phyloP scores from a whole-genome alignment of 2,329 filamentous ascomycete species.

The Aureobasidium pullulans region DNA sequence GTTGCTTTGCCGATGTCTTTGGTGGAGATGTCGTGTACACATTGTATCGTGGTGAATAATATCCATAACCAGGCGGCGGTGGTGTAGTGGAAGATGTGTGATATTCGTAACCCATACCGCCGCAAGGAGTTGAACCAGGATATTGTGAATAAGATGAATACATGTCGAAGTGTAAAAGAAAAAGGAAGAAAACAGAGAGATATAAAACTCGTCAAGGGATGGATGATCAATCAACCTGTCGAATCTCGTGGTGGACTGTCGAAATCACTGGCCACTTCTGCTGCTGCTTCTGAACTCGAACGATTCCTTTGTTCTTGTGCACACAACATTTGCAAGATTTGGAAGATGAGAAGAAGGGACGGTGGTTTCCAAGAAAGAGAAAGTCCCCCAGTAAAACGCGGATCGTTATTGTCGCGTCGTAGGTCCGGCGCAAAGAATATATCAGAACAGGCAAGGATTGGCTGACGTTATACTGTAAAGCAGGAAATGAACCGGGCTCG shows the following conservation, averaged over 20 bases:
- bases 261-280: neutral
- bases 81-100: constrained; percentile 45
- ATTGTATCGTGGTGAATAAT: constrained; percentile 48
- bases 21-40: constrained; percentile 41
- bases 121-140: constrained; percentile 36
- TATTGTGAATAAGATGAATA: constrained; percentile 6
- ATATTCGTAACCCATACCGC: constrained; percentile 40
- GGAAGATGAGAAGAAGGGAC: neutral
- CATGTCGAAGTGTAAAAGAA: constrained; percentile 1
- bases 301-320: constrained; percentile 3
- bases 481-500: constrained; percentile 5
- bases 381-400: neutral
- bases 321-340: constrained; percentile 14
- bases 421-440: neutral
- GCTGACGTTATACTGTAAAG: neutral
- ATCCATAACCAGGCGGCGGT: constrained; percentile 34
- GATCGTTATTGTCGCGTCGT: neutral
- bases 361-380: neutral
- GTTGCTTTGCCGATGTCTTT: constrained; percentile 42
- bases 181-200: neutral
- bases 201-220: neutral
- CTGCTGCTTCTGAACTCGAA: constrained; percentile 3
- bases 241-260: neutral
- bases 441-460: neutral
- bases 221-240: neutral